Base-by-base conservation (phyloP, 495 filamentous ascomycete genomes). In the Aspergillus ellipticus region DNA sequence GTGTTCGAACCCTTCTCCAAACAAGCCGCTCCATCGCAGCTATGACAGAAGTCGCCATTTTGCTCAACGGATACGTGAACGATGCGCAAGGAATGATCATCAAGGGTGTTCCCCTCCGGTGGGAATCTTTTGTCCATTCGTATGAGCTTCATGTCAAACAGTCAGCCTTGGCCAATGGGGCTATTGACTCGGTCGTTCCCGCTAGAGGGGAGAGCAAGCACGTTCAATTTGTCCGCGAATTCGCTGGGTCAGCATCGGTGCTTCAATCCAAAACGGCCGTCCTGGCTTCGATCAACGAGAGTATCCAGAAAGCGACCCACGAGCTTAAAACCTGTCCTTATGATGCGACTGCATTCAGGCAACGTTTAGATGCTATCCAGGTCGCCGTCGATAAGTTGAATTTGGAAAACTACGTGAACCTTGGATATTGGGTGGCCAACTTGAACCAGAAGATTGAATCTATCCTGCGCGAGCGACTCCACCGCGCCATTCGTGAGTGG, bases 91-190 rank as follows among this genome's bases (percentile, higher is more conserved):
- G 68, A 26, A 82, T 96, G 61, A 82, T 97, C 53, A 74, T 76
- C 45, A 96, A 94, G 74, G 94, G 94, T 42, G 78, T 97, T 43
- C 88, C 89, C 10, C 75, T 97, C 28, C 86, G 89, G 62, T 98
- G 94, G 94, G 94, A 98, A 66, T 93, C 94, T 0, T 96, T 98
- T 66, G 89, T 98, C 29, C 90, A 97, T 63, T 91, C 90, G 7
- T 97, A 96, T 67, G 94, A 97, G 66, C 76, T 96, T 16, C 90
- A 93, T 61, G 80, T 92, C 50, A 88, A 93, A 61, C 87, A 90
- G 60, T 78, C 84, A 29, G 72, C 78, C n/a, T 74, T 77, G 51
- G 64, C 71, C n/a, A 75, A 75, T 47, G 85, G 84, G 33, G 68
- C 80, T 21, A 74, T 87, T 47, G 86, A 89, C 42, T 75, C 82